Evolutionary conservation across 495 filamentous ascomycete species (phyloP).

Genomic region (Penicillium turbatum): DNA sequence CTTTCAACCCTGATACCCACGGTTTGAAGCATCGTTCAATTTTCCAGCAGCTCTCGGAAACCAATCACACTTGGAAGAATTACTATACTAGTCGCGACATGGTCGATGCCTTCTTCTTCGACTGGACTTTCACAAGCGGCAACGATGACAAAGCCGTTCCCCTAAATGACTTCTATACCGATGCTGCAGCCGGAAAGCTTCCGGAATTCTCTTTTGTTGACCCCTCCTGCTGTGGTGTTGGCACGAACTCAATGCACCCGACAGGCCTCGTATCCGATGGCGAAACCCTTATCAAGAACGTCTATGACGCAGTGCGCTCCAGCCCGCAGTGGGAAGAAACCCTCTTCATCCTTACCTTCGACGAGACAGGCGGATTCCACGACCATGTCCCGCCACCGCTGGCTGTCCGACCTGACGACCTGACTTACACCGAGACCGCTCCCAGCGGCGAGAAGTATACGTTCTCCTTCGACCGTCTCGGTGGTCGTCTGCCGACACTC

Average conservation of each 20-base stretch:
- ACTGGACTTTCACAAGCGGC: constrained; percentile 39
- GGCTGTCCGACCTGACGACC: constrained; percentile 34
- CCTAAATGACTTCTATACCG: constrained; percentile 34
- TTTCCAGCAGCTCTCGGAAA: constrained; percentile 47
- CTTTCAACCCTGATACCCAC: constrained; percentile 31
- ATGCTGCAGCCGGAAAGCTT: constrained; percentile 36
- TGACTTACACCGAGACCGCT: constrained; percentile 42
- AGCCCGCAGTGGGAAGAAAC: constrained; percentile 45
- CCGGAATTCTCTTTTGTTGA: constrained; percentile 49
- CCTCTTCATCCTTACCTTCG: constrained; percentile 48
- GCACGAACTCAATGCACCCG: constrained; percentile 48
- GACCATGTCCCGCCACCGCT: constrained; percentile 48
- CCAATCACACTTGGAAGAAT: constrained; percentile 46
- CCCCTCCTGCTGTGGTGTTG: constrained; percentile 46
- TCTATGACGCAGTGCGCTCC: constrained; percentile 47
- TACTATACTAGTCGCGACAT: constrained; percentile 39
- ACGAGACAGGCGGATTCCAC: constrained; percentile 48
- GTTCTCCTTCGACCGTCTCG: constrained; percentile 45
- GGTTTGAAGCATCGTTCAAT: constrained; percentile 41
- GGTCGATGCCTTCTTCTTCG: constrained; percentile 34
- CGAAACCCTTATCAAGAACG: constrained; percentile 45
- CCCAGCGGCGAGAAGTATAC: constrained; percentile 40
- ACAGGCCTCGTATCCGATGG: constrained; percentile 42
- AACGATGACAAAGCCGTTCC: constrained; percentile 33
- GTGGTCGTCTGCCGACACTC: constrained; percentile 46